These are phyloP conservation scores for Lentinus tigrinus DNA, from an alignment of 768 basidiomycete species.

Conservation along the genomic window DNA sequence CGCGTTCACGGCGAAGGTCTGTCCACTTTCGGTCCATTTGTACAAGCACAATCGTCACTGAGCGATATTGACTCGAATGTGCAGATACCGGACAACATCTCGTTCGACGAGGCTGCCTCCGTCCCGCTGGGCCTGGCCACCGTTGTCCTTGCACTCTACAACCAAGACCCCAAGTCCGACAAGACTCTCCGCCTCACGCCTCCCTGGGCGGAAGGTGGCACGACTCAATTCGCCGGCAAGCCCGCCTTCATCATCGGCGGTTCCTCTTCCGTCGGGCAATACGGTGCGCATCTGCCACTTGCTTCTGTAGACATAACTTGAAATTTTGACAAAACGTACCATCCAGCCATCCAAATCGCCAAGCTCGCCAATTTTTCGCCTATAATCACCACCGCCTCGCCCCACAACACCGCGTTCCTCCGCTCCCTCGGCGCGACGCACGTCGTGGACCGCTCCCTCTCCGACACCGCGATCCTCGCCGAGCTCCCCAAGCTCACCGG, in stretches of 20 bases:
- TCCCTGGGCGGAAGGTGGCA: constrained; percentile 13
- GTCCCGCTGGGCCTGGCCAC: constrained; percentile 32
- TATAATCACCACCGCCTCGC: constrained; percentile 30
- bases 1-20: constrained; percentile 24
- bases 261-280: constrained; percentile 29
- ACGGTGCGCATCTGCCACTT: constrained; percentile 19
- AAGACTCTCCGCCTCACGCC: constrained; percentile 6
- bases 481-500: constrained; percentile 16
- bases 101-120: constrained; percentile 31
- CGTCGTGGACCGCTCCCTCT: constrained; percentile 25
- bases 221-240: constrained; percentile 2
- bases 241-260: constrained; percentile 31
- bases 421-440: constrained; percentile 25
- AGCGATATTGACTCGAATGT: constrained; percentile 15
- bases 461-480: constrained; percentile 4
- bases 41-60: constrained; percentile 6
- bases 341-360: constrained; percentile 26
- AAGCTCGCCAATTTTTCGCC: constrained; percentile 28
- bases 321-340: not conserved
- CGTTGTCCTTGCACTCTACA: constrained; percentile 30
- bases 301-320: too few relatives aligned
- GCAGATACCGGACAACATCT: constrained; percentile 28
- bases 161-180: constrained; percentile 5
- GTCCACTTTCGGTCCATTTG: not conserved
- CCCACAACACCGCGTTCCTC: constrained; percentile 18